phyloP scores from a whole-genome alignment of 2,329 filamentous ascomycete species.

The Aphanoascus verrucosus region DNA sequence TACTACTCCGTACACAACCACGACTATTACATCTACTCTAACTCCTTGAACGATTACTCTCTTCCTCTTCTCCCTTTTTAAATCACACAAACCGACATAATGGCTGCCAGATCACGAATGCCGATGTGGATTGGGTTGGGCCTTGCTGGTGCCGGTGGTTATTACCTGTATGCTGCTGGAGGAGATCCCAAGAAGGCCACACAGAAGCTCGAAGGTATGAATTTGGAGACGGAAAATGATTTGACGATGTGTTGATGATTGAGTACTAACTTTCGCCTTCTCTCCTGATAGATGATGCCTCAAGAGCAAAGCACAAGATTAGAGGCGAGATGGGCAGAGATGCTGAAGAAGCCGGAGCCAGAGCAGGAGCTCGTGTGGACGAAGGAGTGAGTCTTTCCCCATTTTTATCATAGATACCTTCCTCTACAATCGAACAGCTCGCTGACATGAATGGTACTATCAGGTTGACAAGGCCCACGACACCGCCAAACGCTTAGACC shows the following conservation, averaged over 20 bases:
- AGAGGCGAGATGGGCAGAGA: conserved; percentile 54
- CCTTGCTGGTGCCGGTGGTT: conserved; percentile 60
- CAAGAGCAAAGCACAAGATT: conserved; percentile 55
- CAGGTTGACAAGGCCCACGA: conserved; percentile 54
- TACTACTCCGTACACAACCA: too few species aligned
- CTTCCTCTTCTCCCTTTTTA: not conserved
- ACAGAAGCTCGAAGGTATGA: conserved; percentile 69
- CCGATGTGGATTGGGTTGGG: conserved; percentile 41
- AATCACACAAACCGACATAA: conserved; percentile 14
- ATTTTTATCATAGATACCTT: not conserved
- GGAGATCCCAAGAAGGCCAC: conserved; percentile 72
- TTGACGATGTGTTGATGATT: not conserved
- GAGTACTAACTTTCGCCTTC: conserved; percentile 10
- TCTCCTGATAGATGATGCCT: conserved; percentile 57
- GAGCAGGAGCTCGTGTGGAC: conserved; percentile 58
- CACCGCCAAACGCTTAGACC: conserved; percentile 47
- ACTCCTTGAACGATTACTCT: not conserved
- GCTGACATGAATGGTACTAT: conserved; percentile 19
- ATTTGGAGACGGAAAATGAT: not conserved
- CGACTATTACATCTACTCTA: not conserved
- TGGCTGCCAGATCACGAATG: conserved; percentile 29
- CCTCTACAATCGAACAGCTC: not conserved
- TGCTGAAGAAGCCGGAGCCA: conserved; percentile 49
- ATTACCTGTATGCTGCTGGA: conserved; percentile 85
- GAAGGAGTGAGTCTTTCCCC: conserved; percentile 48